Evolutionary conservation across 2,329 filamentous ascomycete species (phyloP), one percentile per base, ranked within the genome.

Genomic region (Lecanosticta acicola): DNA sequence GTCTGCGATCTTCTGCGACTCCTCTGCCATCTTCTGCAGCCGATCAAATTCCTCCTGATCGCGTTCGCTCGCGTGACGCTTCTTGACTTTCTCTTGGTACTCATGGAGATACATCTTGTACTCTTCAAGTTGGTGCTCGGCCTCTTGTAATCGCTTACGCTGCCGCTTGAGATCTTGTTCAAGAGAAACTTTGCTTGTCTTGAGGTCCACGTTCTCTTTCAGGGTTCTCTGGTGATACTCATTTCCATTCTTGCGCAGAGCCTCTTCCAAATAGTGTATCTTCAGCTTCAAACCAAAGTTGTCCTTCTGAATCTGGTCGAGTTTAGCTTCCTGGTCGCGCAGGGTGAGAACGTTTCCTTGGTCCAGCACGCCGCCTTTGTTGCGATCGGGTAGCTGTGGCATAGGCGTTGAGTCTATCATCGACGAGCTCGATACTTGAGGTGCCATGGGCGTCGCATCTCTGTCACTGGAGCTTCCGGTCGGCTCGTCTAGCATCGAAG

Each of bases 261-360:
- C 87, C 58, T 97, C 88, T 66, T 98, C 89, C 45, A 98, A 77
- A 65, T 94, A 98, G 67, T 97, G 89, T 43, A 97, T 95, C 68
- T 95, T 96, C 58, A 97, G 78, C 68, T 97, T 97, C 43, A 98
- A 75, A 18, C 88, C 88, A 64, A 97, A 98, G 63, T 98, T 98
- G 63, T 97, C 93, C 72, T 98, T 98, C 64, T 96, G 89, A 59
- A 98, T 91, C 62, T 87, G 87, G 70, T 96, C 87, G 58, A 98
- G 91, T 56, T 81, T 80, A 57, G 88, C 89, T 68, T 97, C 93
- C 67, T 98, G 93, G 64, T 98, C 93, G 50, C 89, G 83, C 47
- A 98, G 69, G 1, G 93, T 95, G 57, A 96, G 77, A 62, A 94
- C 84, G 59, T 96, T 95, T 16, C 89, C 89, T 58, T 93, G 85